These are phyloP conservation scores for Puccinellia tenuiflora DNA, from an alignment of 176 grass and related monocot genomes.

Conservation along the genomic window DNA sequence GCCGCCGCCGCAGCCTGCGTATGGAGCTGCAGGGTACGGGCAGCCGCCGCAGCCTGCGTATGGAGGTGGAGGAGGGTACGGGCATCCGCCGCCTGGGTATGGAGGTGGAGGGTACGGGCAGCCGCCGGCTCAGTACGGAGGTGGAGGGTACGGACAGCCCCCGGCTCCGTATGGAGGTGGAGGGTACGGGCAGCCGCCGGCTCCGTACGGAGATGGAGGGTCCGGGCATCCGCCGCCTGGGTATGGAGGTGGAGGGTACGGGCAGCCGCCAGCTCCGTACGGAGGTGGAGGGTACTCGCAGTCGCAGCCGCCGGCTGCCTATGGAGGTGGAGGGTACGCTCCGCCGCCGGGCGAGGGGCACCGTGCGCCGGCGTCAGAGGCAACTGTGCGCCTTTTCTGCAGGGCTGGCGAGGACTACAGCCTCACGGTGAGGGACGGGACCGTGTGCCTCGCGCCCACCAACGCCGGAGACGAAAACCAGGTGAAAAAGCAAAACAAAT, in stretches of 20 bases:
- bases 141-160: background rate
- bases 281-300: background rate
- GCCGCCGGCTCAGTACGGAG: background rate
- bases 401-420: slow-evolving; percentile 46
- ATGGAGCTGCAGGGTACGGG: background rate
- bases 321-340: background rate
- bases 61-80: background rate
- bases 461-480: slow-evolving; percentile 60
- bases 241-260: background rate
- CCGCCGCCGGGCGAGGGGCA: background rate
- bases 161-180: background rate
- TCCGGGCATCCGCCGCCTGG: background rate
- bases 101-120: background rate
- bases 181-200: background rate
- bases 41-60: background rate
- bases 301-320: background rate
- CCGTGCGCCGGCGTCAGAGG: slow-evolving; percentile 31
- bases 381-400: slow-evolving; percentile 47
- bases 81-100: background rate
- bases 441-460: slow-evolving; percentile 48
- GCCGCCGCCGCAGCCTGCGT: background rate
- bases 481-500: slow-evolving; percentile 27
- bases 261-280: background rate
- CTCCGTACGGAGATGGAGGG: background rate
- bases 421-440: slow-evolving; percentile 47